Base-by-base conservation (phyloP, 2,329 filamentous ascomycete species). In the Verticillium klebahnii region DNA sequence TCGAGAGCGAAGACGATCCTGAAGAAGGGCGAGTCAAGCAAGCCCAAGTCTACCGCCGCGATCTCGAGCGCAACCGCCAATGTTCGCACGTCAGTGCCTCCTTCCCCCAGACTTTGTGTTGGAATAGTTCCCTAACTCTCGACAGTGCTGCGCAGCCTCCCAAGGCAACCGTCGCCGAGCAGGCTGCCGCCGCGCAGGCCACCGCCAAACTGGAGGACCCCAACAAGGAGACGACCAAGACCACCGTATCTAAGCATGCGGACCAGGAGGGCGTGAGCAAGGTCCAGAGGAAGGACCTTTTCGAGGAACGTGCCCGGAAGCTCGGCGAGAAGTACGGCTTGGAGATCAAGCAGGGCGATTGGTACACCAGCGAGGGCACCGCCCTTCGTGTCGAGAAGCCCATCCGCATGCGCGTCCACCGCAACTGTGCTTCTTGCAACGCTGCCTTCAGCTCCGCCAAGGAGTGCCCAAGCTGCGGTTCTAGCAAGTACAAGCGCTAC, bases 351-450 rank as follows among this genome's bases (percentile, higher is more conserved):
- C 75, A 82, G 40, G 78, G 77, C 64, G 81, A 84, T 65, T 84
- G 83, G 78, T 77, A 84, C 66, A 75, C 77, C 45, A 75, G 76
- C 61, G 80, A 81, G 64, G 84, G 85, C 58, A 80, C 83, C 32
- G 84, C 84, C 34, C 76, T 85, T 29, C 87, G 89, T 54, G 83
- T 91, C 60, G 87, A 92, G 73, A 92, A 91, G 78, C 84, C 89
- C 14, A 90, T 92, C 67, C 87, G 89, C 62, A 90, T 93, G 84
- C 87, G 90, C 60, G 85, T 93, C 60, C 89, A 91, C 73, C 86
- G 89, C 67, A 88, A 85, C 65, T 97, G 93, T 75, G 93, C 97
- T 76, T 83, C 85, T 67, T 97, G 93, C 78, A 85, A 88, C 62
- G 85, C 89, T 15, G 84, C 85, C 29, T 96, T 94, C 73, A 88